Evolutionary conservation across 306 rosid species (phyloP).

Genomic region (Trichosanthes truncata): DNA sequence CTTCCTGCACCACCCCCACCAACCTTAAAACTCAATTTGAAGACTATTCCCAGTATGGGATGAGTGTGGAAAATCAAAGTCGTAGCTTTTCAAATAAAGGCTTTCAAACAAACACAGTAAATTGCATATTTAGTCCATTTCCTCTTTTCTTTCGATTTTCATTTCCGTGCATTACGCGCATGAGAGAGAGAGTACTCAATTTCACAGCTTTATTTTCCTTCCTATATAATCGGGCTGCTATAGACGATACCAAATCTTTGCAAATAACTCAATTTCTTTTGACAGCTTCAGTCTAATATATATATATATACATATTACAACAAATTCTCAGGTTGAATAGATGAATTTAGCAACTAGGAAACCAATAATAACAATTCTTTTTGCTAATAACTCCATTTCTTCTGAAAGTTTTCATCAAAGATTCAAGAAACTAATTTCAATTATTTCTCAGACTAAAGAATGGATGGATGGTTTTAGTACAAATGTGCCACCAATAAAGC

Average conservation of each 20-base stretch:
- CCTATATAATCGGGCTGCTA: background rate
- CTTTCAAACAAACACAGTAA: background rate
- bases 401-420: background rate
- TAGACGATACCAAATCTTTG: background rate
- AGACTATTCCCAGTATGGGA: background rate
- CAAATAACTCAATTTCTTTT: background rate
- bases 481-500: background rate
- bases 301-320: background rate
- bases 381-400: background rate
- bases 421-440: background rate
- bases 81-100: background rate
- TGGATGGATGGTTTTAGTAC: background rate
- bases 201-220: background rate
- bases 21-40: background rate
- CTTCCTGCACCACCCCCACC: background rate
- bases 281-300: background rate
- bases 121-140: background rate
- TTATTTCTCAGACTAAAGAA: background rate
- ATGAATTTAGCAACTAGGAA: background rate
- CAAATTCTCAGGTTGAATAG: background rate
- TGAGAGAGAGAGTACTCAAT: background rate
- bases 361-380: background rate
- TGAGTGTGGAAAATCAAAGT: background rate
- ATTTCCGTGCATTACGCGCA: background rate
- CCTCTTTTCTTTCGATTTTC: background rate